Evolutionary conservation across 441 rosid genomes (phyloP), one percentile per base, ranked within the genome.

Genomic region (Croton laevigatus): DNA sequence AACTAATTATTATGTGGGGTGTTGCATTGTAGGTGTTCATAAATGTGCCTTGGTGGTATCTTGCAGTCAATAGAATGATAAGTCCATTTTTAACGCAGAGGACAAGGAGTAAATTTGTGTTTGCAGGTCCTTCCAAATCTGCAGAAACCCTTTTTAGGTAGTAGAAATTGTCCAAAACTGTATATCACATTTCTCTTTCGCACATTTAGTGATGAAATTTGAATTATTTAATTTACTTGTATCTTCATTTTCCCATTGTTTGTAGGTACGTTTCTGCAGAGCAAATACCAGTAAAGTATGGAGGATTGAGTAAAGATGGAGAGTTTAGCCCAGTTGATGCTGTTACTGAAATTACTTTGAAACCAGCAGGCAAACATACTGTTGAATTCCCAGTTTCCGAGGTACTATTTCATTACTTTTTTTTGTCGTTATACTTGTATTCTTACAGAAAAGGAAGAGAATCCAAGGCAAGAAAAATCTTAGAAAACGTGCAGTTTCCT

Each of bases 41-140:
- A 82, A 92, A 94, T 77, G 99, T 91, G 49, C 99, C 98, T n/a
- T 94, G 99, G 98, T 94, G 99, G 98, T 87, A 94, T 76, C 79
- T 89, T 34, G 96, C 93, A 0, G 85, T 90, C 72, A 81, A 88
- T 68, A 92, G 62, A 59, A 88, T 94, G 85, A 88, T 94, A 54
- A 84, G 92, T 74, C 98, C 99, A 45, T 94, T 94, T 79, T 66
- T 94, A 83, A 90, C 97, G 2, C 98, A 89, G 80, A 88, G 97
- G 76, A 89, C 99, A 16, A 90, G 86, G 76, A 92, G 98, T 91
- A 94, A 94, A 87, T 89, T 94, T 63, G 86, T 90, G 32, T 83
- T 91, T 66, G 84, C 90, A n/a, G 83, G 92, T 38, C 91, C 95
- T 7, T 80, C 96, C 37, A 84, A 75, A 84, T 81, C 97, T 46